These are phyloP conservation scores for Holtermannia corniformis DNA, from an alignment of 768 basidiomycete genomes.

Conservation along the genomic window DNA sequence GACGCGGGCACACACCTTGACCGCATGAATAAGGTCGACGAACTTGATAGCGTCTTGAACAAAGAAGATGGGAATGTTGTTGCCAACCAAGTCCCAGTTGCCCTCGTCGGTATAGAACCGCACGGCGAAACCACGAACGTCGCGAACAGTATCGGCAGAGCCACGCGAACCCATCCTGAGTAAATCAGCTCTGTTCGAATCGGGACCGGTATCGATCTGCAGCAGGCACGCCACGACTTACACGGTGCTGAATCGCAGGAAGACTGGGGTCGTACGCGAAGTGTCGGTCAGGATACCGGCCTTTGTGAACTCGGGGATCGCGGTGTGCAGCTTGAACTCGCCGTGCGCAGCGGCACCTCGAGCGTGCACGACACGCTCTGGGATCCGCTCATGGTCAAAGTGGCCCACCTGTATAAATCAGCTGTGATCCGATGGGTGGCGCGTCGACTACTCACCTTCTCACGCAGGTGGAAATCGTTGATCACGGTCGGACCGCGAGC, in stretches of 20 bases:
- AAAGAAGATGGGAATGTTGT: slow-evolving; percentile 42
- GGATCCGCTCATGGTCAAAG: slow-evolving; percentile 83
- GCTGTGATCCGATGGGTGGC: slow-evolving; percentile 41
- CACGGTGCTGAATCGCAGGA: slow-evolving; percentile 79
- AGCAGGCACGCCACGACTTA: slow-evolving; percentile 16
- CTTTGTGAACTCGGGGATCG: slow-evolving; percentile 53
- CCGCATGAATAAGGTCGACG: slow-evolving; percentile 74
- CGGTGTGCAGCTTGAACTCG: slow-evolving; percentile 64
- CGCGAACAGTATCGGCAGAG: slow-evolving; percentile 67
- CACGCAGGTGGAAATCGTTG: slow-evolving; percentile 46
- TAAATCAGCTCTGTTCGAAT: too few species aligned
- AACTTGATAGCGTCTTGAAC: slow-evolving; percentile 66
- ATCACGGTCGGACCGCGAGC: slow-evolving; percentile 59
- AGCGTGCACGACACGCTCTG: slow-evolving; percentile 56
- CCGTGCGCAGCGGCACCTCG: slow-evolving; percentile 57
- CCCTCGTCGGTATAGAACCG: slow-evolving; percentile 78
- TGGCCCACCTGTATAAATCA: slow-evolving; percentile 64
- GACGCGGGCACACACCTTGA: slow-evolving; percentile 77
- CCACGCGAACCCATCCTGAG: slow-evolving; percentile 57
- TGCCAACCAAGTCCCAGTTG: slow-evolving; percentile 54
- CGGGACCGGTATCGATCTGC: too few species aligned
- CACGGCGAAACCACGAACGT: slow-evolving; percentile 76
- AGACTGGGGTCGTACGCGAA: slow-evolving; percentile 61
- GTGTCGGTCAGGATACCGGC: slow-evolving; percentile 54
- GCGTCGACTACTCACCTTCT: slow-evolving; percentile 27